Percentiles rank a stretch among this genome's conserved stretches.
These are phyloP conservation scores for Stropharia rugosoannulata DNA, from an alignment of 768 basidiomycete genomes.

Conservation along the genomic window DNA sequence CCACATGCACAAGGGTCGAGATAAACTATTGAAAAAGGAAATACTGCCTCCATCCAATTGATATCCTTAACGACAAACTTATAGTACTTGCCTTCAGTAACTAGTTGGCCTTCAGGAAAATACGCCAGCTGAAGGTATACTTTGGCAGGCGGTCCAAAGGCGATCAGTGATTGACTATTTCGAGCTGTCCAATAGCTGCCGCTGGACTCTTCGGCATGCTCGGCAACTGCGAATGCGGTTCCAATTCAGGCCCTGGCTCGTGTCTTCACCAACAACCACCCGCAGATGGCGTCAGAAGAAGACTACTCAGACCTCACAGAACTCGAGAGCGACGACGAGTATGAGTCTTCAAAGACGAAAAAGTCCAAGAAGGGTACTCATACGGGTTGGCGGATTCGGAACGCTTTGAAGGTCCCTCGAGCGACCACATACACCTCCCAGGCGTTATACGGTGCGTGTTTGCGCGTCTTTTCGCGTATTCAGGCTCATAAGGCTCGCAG, in stretches of 20 bases:
- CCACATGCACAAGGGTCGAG: too few species aligned
- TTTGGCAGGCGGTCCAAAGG: too few species aligned
- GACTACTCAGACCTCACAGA: slow-evolving; percentile 35
- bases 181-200: background rate
- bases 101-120: too few species aligned
- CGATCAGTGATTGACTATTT: background rate
- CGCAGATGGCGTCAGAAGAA: slow-evolving; percentile 20
- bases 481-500: slow-evolving; percentile 29
- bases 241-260: background rate
- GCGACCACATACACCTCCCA: slow-evolving; percentile 66
- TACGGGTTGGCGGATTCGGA: slow-evolving; percentile 31
- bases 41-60: too few species aligned
- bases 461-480: slow-evolving; percentile 20
- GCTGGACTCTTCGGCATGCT: background rate
- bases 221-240: slow-evolving; percentile 6
- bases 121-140: too few species aligned
- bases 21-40: too few species aligned
- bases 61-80: too few species aligned
- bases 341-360: slow-evolving; percentile 18
- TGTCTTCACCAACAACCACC: background rate
- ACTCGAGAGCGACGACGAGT: slow-evolving; percentile 26
- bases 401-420: slow-evolving; percentile 53
- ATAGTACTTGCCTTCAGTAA: too few species aligned
- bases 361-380: slow-evolving; percentile 5
- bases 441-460: slow-evolving; percentile 50